Evolutionary conservation across 2,329 filamentous ascomycete genomes (phyloP).

Genomic region (Lecanicillium sp.): DNA sequence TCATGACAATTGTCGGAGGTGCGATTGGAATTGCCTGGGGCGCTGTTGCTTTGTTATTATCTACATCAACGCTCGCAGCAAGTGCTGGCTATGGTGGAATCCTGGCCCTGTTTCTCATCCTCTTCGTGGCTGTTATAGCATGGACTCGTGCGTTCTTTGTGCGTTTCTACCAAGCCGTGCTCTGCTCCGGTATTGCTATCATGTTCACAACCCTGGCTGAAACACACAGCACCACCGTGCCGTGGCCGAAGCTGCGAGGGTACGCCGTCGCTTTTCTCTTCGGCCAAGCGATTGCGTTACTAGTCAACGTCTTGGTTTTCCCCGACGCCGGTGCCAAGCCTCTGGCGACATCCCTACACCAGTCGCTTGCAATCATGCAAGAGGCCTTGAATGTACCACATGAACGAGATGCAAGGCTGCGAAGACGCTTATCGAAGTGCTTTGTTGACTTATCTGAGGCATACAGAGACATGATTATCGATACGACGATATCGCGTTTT

Average conservation of each 20-base stretch:
- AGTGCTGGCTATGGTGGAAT: slow-evolving; percentile 47
- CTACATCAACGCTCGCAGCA: slow-evolving; percentile 42
- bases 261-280: slow-evolving; percentile 52
- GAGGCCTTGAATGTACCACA: slow-evolving; percentile 29
- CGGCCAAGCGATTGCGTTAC: slow-evolving; percentile 47
- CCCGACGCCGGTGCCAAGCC: slow-evolving; percentile 52
- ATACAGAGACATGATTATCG: slow-evolving; percentile 50
- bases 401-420: slow-evolving; percentile 25
- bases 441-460: slow-evolving; percentile 52
- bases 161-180: slow-evolving; percentile 48
- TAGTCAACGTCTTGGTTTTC: slow-evolving; percentile 41
- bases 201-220: slow-evolving; percentile 48
- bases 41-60: slow-evolving; percentile 46
- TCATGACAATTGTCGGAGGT: slow-evolving; percentile 48
- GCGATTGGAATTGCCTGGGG: slow-evolving; percentile 51
- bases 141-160: slow-evolving; percentile 51
- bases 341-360: slow-evolving; percentile 41
- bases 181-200: slow-evolving; percentile 51
- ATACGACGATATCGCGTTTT: slow-evolving; percentile 50
- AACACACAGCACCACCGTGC: slow-evolving; percentile 34
- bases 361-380: slow-evolving; percentile 42
- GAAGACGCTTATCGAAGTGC: slow-evolving; percentile 41
- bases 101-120: slow-evolving; percentile 47
- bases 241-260: slow-evolving; percentile 44
- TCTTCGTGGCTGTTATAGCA: slow-evolving; percentile 47